Conservation (phyloP, 176 grass and related monocot species). For the Alloteropsis semialata region DNA sequence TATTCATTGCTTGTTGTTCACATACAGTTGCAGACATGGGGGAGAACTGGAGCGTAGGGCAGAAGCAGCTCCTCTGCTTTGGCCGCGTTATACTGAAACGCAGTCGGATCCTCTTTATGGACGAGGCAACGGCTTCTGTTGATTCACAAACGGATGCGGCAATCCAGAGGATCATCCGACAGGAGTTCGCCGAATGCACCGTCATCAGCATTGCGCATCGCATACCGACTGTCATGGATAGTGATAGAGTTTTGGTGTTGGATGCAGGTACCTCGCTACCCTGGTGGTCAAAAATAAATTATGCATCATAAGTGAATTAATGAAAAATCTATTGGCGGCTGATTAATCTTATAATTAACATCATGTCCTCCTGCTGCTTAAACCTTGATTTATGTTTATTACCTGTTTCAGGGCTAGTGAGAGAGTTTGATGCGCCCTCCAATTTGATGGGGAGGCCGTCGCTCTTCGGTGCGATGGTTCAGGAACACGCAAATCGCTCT, state of each 20-base stretch:
- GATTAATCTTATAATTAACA: background rate
- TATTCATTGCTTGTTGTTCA: background rate
- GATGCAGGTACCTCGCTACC: constrained; percentile 61
- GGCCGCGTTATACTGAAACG: constrained; percentile 78
- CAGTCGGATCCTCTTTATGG: constrained; percentile 80
- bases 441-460: constrained; percentile 54
- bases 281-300: background rate
- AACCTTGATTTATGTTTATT: background rate
- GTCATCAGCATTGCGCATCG: constrained; percentile 92
- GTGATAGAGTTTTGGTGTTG: constrained; percentile 72
- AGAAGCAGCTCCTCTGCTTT: constrained; percentile 92
- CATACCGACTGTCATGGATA: constrained; percentile 92
- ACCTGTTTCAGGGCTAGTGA: constrained; percentile 49
- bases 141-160: constrained; percentile 80
- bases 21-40: constrained; percentile 75
- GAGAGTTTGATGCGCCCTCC: constrained; percentile 71
- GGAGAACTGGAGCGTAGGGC: constrained; percentile 93
- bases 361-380: background rate
- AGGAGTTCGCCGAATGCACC: constrained; percentile 68
- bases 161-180: constrained; percentile 85
- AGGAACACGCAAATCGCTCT: constrained; percentile 70
- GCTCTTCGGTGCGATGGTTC: constrained; percentile 60
- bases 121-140: constrained; percentile 88
- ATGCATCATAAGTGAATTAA: background rate
- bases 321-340: background rate